phyloP scores from a whole-genome alignment of 805 yeast species.

The Priceomyces carsonii region DNA sequence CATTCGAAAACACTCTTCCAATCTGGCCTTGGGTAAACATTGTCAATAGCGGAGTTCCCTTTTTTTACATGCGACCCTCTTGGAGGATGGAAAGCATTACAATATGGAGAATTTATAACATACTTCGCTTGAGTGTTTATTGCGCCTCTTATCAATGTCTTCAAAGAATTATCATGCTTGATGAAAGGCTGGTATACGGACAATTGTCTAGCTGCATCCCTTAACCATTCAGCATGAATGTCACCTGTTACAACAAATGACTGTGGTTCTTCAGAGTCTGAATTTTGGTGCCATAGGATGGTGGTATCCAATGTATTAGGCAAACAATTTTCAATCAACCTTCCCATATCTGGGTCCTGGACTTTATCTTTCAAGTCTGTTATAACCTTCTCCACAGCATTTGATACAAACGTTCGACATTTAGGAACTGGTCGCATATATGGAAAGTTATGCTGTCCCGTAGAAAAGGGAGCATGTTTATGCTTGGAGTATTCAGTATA shows the following conservation, averaged over 20 bases:
- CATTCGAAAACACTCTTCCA: constrained; percentile 81
- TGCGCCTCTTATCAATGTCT: constrained; percentile 68
- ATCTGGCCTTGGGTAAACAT: constrained; percentile 68
- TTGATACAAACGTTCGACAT: constrained; percentile 74
- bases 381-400: constrained; percentile 61
- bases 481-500: constrained; percentile 60
- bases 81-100: constrained; percentile 93
- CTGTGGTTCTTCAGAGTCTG: constrained; percentile 38
- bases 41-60: constrained; percentile 58
- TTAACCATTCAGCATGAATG: constrained; percentile 89
- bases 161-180: constrained; percentile 49
- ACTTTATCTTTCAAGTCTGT: constrained; percentile 50
- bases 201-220: constrained; percentile 84
- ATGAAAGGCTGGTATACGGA: constrained; percentile 70
- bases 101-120: constrained; percentile 67
- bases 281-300: constrained; percentile 61
- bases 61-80: constrained; percentile 46
- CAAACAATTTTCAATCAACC: constrained; percentile 76
- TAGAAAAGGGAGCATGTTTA: constrained; percentile 57
- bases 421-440: constrained; percentile 71
- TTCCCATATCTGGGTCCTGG: constrained; percentile 63
- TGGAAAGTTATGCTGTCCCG: constrained; percentile 59
- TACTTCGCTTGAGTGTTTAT: constrained; percentile 75
- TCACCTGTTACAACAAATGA: constrained; percentile 89
- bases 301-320: constrained; percentile 92